Base-by-base conservation (phyloP, 1,139 yeast genomes). In the Spathaspora sp. region DNA sequence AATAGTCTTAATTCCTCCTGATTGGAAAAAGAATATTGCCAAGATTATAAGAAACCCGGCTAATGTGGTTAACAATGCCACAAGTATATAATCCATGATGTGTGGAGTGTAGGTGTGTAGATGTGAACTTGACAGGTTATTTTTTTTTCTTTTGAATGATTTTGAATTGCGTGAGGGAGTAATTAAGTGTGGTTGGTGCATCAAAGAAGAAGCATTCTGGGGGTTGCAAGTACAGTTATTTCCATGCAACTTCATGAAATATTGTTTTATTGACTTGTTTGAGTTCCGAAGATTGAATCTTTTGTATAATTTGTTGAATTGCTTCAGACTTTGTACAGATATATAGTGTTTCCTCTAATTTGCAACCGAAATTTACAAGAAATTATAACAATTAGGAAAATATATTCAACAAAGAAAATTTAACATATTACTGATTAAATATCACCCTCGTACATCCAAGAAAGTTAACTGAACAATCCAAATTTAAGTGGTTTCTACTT, bases 41-140 rank as follows among this genome's bases (percentile, higher is more conserved):
- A 64, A 48, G n/a, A 61, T 54, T 36, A 63, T 41, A 6, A 63
- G 16, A 11, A 65, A 51, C 34, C 71, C 72, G 17, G 56, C 26
- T 24, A 65, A 48, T 7, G 60, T 39, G 17, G 67, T 56, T n/a
- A 61, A 15, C 24, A 67, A 47, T 3, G 54, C 44, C 11, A 57
- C 39, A 45, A 64, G 67, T 15, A 67, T 47, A 10, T 47, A 50
- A 50, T 67, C 70, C 71, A 67, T 66, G 10, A 23, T 45, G 33
- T n/a, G n/a, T n/a, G n/a, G n/a, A n/a, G n/a, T n/a, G n/a, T n/a
- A n/a, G n/a, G n/a, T 23, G 17, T 26, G 25, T 31, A 6, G 36
- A 13, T 6, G 15, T 6, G 24, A 8, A 18, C 20, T 29, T 27
- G 18, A 20, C 25, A 38, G 24, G 13, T 10, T n/a, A 15, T 23